These are phyloP conservation scores for Trichoderma parareesei DNA, from an alignment of 495 filamentous ascomycete genomes.

Conservation along the genomic window DNA sequence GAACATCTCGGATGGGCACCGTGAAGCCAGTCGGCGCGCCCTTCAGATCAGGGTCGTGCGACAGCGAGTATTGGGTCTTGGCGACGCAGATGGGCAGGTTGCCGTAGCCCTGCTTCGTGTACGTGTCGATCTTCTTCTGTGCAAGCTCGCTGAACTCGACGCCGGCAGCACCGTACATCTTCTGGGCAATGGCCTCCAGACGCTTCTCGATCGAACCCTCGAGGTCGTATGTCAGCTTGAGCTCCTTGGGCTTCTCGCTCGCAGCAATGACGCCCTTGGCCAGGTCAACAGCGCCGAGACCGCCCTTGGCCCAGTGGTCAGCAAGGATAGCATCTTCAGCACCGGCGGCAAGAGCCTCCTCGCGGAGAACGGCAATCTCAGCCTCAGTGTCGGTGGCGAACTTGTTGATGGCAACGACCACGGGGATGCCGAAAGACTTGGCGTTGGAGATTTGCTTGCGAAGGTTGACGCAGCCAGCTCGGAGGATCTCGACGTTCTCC, in stretches of 20 bases:
- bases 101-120: slow-evolving; percentile 83
- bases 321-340: slow-evolving; percentile 89
- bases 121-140: slow-evolving; percentile 91
- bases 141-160: slow-evolving; percentile 93
- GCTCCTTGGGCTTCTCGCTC: slow-evolving; percentile 77
- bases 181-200: slow-evolving; percentile 81
- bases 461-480: slow-evolving; percentile 85
- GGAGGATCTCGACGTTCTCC: slow-evolving; percentile 86
- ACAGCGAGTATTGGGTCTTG: slow-evolving; percentile 96
- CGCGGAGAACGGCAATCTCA: slow-evolving; percentile 78
- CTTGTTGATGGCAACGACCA: slow-evolving; percentile 96
- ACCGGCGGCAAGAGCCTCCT: slow-evolving; percentile 87
- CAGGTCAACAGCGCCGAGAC: slow-evolving; percentile 81
- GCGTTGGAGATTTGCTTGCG: slow-evolving; percentile 92
- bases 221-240: slow-evolving; percentile 78
- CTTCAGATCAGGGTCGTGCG: slow-evolving; percentile 88
- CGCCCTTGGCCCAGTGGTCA: slow-evolving; percentile 96
- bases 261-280: slow-evolving; percentile 81
- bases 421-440: slow-evolving; percentile 77
- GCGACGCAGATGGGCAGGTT: slow-evolving; percentile 93
- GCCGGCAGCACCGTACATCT: slow-evolving; percentile 87
- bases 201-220: slow-evolving; percentile 78
- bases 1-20: slow-evolving; percentile 88
- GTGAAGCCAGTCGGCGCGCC: slow-evolving; percentile 95
- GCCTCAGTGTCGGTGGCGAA: slow-evolving; percentile 91